Evolutionary conservation across 768 basidiomycete species (phyloP), one percentile per base, ranked within the genome.

Genomic region (Ramaria sp.): DNA sequence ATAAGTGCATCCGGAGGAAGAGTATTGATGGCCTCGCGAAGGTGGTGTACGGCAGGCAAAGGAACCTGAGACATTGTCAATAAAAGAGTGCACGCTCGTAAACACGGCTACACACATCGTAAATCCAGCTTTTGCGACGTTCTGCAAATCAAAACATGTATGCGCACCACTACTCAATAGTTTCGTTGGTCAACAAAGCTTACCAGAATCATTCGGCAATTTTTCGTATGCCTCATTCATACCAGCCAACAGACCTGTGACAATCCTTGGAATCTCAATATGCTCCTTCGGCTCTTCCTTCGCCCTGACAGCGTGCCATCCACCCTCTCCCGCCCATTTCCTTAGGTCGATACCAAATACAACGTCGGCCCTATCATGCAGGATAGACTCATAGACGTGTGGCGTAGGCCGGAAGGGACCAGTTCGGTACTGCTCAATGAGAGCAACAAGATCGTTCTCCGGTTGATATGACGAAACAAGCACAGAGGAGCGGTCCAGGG

Each of bases 371-470:
- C 88, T 87, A 47, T 88, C 84, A 61, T 90, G 90, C 9, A 86
- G 74, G 33, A 92, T 78, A 4, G 85, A 86, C 66, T 95, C 91
- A 69, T 91, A 97, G 10, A 93, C 73, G 54, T 91, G 90, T 0
- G 94, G 80, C 38, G 73, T 75, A 0, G 94, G 94, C 41, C 87
- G 77, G 83, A 96, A 98, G 0, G 93, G 88, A 0, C 94, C 94
- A 0, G 92, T 95, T 54, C 94, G 82, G 67, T 92, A 91, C 11
- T 89, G 85, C 68, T 96, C 93, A 59, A 96, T 92, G 51, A 95
- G 78, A 10, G 88, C 91, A 12, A 73, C 83, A 53, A 94, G 70
- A 71, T 93, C 93, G 1, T 83, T 82, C 60, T 96, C 92, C 2
- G 93, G 92, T 59, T 92, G 85, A 69, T 83, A 96, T 1, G 90